These are phyloP conservation scores for Aspergillus ustus DNA, from an alignment of 2,329 filamentous ascomycete genomes.

Conservation along the genomic window DNA sequence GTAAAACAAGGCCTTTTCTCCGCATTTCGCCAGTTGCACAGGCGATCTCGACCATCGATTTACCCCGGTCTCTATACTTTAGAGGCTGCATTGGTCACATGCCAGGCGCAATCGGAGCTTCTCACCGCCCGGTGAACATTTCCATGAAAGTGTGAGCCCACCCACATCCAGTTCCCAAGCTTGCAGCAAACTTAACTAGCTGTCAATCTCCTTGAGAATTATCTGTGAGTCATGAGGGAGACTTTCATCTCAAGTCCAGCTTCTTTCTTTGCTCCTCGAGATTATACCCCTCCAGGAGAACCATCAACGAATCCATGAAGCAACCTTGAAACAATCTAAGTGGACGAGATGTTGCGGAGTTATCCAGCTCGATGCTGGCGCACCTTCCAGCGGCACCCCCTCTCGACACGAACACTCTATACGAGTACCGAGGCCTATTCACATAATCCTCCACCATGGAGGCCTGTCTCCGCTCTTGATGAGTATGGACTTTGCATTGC, in stretches of 20 bases:
- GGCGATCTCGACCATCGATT: background rate
- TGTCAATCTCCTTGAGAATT: background rate
- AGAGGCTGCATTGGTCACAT: slow-evolving; percentile 19
- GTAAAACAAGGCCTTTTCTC: background rate
- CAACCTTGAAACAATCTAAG: slow-evolving; percentile 30
- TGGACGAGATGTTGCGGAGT: slow-evolving; percentile 41
- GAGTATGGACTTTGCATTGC: slow-evolving; percentile 50
- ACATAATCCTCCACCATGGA: slow-evolving; percentile 58
- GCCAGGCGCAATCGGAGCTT: slow-evolving; percentile 13
- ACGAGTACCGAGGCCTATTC: slow-evolving; percentile 26
- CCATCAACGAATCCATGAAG: slow-evolving; percentile 19
- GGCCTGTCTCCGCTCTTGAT: slow-evolving; percentile 63
- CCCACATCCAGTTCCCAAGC: slow-evolving; percentile 13
- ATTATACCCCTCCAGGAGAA: slow-evolving; percentile 6
- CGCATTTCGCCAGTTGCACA: background rate
- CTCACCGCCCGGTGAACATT: slow-evolving; percentile 24
- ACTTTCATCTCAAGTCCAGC: slow-evolving; percentile 14
- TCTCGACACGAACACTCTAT: slow-evolving; percentile 30
- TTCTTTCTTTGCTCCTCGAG: slow-evolving; percentile 20
- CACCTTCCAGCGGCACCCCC: slow-evolving; percentile 29
- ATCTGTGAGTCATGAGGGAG: slow-evolving; percentile 26
- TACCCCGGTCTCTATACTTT: background rate
- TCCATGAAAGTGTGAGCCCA: slow-evolving; percentile 1
- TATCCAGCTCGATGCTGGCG: slow-evolving; percentile 40
- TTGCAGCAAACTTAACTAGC: slow-evolving; percentile 4